Conservation (phyloP, 2,329 filamentous ascomycete genomes). For the Pseudocercospora eumusae region DNA sequence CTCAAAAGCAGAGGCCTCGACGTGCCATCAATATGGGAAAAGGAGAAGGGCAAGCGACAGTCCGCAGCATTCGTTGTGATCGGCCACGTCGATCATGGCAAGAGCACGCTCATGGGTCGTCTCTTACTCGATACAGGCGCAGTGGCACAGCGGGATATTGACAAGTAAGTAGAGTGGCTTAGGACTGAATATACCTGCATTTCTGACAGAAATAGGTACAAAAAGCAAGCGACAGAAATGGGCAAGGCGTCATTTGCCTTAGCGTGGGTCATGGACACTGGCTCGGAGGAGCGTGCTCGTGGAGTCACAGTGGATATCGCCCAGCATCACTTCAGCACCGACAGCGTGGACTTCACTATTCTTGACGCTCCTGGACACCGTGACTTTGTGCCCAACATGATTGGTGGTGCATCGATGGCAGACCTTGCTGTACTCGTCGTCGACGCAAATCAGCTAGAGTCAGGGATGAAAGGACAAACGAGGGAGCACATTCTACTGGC, state of each 20-base stretch:
- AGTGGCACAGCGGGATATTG: constrained; percentile 82
- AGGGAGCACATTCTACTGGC: constrained; percentile 89
- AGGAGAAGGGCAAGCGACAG: constrained; percentile 30
- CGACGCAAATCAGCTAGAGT: constrained; percentile 92
- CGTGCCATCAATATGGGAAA: constrained; percentile 52
- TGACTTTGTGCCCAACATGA: constrained; percentile 99
- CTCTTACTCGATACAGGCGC: constrained; percentile 84
- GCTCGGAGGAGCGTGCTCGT: constrained; percentile 80
- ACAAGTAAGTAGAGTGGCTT: constrained; percentile 53
- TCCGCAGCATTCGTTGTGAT: constrained; percentile 38
- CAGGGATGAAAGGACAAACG: constrained; percentile 89
- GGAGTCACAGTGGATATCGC: constrained; percentile 97
- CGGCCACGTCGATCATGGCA: constrained; percentile 97
- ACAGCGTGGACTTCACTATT: constrained; percentile 84
- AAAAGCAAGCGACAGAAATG: constrained; percentile 81
- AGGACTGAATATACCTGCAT: neutral
- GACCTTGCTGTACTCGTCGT: constrained; percentile 95
- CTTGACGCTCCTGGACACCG: constrained; percentile 91
- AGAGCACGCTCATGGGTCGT: constrained; percentile 97
- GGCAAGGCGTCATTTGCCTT: constrained; percentile 95
- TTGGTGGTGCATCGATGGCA: constrained; percentile 91
- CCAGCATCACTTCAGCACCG: constrained; percentile 90
- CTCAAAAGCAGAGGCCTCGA: constrained; percentile 76
- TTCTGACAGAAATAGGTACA: constrained; percentile 30
- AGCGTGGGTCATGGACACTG: constrained; percentile 95